Evolutionary conservation across 1,284 basidiomycete species (phyloP).

Genomic region (Phylloporus gajari): DNA sequence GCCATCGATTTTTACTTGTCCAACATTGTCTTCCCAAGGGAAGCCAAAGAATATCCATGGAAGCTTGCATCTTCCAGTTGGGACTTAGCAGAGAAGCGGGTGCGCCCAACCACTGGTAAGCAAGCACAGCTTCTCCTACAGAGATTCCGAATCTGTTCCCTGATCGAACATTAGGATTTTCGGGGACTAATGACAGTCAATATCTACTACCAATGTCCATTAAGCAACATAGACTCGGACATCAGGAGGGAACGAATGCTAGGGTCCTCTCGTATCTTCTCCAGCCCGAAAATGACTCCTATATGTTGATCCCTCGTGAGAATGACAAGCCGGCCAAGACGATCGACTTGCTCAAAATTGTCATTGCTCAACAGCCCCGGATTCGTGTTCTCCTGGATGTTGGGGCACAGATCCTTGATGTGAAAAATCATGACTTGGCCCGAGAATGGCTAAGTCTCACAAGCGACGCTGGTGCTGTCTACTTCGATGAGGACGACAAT

Average conservation of each 20-base stretch:
- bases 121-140: too few species aligned
- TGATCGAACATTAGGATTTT: slow-evolving; percentile 21
- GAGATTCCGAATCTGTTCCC: background rate
- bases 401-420: slow-evolving; percentile 64
- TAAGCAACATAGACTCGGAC: slow-evolving; percentile 22
- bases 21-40: slow-evolving; percentile 20
- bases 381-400: slow-evolving; percentile 43
- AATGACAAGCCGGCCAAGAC: background rate
- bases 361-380: background rate
- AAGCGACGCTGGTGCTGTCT: slow-evolving; percentile 53
- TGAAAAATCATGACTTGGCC: slow-evolving; percentile 53
- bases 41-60: slow-evolving; percentile 55
- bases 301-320: slow-evolving; percentile 31
- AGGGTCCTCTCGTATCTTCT: slow-evolving; percentile 57
- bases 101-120: slow-evolving; percentile 19
- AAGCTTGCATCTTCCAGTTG: slow-evolving; percentile 60
- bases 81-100: slow-evolving; percentile 54
- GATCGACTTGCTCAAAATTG: background rate
- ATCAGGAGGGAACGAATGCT: slow-evolving; percentile 37
- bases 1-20: slow-evolving; percentile 60
- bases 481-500: slow-evolving; percentile 56
- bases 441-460: slow-evolving; percentile 51
- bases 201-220: slow-evolving; percentile 22
- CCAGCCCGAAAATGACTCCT: slow-evolving; percentile 54
- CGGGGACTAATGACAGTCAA: slow-evolving; percentile 29